Percentiles rank a stretch among this genome's conserved stretches.
These are phyloP conservation scores for Phyllosticta capitalensis DNA, from an alignment of 2,329 filamentous ascomycete species.

Conservation along the genomic window DNA sequence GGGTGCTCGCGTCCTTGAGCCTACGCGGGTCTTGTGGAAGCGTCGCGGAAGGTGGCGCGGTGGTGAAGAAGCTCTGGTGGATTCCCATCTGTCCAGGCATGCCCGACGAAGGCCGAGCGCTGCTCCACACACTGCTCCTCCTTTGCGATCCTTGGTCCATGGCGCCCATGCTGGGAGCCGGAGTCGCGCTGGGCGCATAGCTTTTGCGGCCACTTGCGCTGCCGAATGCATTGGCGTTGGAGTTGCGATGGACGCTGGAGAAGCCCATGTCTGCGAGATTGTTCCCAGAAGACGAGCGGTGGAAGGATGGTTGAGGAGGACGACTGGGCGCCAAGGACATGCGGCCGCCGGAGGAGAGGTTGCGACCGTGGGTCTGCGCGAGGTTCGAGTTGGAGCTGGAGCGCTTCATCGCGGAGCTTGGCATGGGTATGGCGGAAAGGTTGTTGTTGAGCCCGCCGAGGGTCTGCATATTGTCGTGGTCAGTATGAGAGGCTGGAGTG, in stretches of 20 bases:
- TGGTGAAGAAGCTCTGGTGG: slow-evolving; percentile 92
- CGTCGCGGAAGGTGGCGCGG: slow-evolving; percentile 69
- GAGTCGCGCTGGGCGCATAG: slow-evolving; percentile 50
- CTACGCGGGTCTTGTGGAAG: slow-evolving; percentile 81
- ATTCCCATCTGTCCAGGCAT: slow-evolving; percentile 50
- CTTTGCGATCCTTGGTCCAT: slow-evolving; percentile 50
- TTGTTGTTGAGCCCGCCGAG: slow-evolving; percentile 76
- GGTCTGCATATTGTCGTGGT: slow-evolving; percentile 49
- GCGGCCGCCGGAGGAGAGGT: slow-evolving; percentile 64
- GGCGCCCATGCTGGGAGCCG: slow-evolving; percentile 31
- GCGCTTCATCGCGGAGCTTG: slow-evolving; percentile 88
- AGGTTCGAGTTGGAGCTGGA: slow-evolving; percentile 66
- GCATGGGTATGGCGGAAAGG: slow-evolving; percentile 71
- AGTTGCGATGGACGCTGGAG: slow-evolving; percentile 76
- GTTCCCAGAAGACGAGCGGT: slow-evolving; percentile 71
- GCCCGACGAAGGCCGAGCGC: slow-evolving; percentile 50
- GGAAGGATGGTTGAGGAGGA: slow-evolving; percentile 79
- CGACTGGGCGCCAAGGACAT: slow-evolving; percentile 73
- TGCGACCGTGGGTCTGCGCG: slow-evolving; percentile 58
- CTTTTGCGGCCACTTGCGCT: slow-evolving; percentile 54
- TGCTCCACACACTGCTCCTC: slow-evolving; percentile 62
- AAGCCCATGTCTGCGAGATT: slow-evolving; percentile 72
- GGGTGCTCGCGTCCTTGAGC: slow-evolving; percentile 69
- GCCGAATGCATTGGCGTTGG: slow-evolving; percentile 58
- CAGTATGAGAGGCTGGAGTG: background rate